Conservation (phyloP, 73 alveolate species). For the Tetrahymena borealis region DNA sequence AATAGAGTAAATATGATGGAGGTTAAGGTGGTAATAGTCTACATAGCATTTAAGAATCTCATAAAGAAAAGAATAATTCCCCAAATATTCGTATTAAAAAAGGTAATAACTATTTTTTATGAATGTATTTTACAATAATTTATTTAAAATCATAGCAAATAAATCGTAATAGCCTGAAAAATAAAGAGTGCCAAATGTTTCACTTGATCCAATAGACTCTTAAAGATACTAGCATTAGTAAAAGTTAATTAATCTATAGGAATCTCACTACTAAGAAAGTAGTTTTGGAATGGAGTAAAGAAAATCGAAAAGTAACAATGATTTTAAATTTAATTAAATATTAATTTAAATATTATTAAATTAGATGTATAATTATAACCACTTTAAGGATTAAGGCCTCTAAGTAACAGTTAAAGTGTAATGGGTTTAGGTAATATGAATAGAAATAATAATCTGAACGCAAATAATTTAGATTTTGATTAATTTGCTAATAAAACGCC, state of each 20-base stretch:
- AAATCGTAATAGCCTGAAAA: background rate
- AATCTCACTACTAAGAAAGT: background rate
- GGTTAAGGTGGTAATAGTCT: background rate
- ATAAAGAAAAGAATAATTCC: background rate
- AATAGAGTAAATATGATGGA: background rate
- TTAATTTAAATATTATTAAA: background rate
- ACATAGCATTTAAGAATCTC: background rate
- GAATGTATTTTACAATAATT: background rate
- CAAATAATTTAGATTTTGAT: background rate
- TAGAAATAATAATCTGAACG: background rate
- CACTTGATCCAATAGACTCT: background rate
- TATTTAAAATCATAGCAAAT: background rate
- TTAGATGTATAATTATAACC: background rate
- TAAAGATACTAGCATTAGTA: background rate
- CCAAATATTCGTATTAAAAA: background rate
- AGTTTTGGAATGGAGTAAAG: background rate
- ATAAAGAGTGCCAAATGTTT: background rate
- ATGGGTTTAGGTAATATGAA: background rate
- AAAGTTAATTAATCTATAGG: background rate
- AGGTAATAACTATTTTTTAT: background rate
- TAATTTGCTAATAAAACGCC: background rate
- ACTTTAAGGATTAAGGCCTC: background rate
- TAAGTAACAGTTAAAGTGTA: background rate
- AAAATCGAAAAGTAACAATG: background rate
- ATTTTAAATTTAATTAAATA: background rate